A percentile compares a stretch with the other conserved stretches of the same genome.
phyloP scores from a whole-genome alignment of 1,139 yeast genomes.

The Blastobotrys indianensis region DNA sequence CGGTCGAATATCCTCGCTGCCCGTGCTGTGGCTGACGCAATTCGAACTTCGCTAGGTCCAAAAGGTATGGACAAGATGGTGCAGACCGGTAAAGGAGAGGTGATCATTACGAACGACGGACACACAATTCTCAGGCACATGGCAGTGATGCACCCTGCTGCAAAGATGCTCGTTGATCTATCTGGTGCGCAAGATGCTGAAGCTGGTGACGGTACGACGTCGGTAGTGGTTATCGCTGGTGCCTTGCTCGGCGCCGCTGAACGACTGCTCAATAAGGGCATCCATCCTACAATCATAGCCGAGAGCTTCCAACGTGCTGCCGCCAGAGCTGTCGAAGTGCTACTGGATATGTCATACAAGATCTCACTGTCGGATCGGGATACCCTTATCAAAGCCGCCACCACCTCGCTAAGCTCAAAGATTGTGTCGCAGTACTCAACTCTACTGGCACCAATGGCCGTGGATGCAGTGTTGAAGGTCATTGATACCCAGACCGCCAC shows the following conservation, averaged over 20 bases:
- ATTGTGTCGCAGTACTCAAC: conserved; percentile 90
- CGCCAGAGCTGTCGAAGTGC: conserved; percentile 71
- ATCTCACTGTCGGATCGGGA: conserved; percentile 73
- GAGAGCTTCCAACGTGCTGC: conserved; percentile 96
- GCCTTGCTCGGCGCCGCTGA: conserved; percentile 94
- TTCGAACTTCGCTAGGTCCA: conserved; percentile 95
- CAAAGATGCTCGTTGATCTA: conserved; percentile 94
- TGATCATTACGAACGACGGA: conserved; percentile 95
- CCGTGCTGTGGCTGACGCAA: conserved; percentile 96
- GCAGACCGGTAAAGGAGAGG: conserved; percentile 86
- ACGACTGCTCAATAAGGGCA: conserved; percentile 77
- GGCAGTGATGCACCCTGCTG: conserved; percentile 97
- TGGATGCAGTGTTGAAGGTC: conserved; percentile 83
- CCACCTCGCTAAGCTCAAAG: conserved; percentile 88
- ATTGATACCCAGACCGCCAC: conserved; percentile 48
- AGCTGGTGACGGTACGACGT: conserved; percentile 98
- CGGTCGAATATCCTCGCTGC: conserved; percentile 92
- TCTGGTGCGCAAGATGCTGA: conserved; percentile 97
- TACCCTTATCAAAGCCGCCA: conserved; percentile 82
- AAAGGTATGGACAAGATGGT: conserved; percentile 99
- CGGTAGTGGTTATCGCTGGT: conserved; percentile 94
- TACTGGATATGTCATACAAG: conserved; percentile 77
- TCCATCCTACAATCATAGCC: conserved; percentile 92
- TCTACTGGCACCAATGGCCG: conserved; percentile 86
- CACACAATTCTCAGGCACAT: conserved; percentile 88